Evolutionary conservation across 2,329 filamentous ascomycete species (phyloP), one percentile per base, ranked within the genome.

Genomic region (Colletotrichum magnum): DNA sequence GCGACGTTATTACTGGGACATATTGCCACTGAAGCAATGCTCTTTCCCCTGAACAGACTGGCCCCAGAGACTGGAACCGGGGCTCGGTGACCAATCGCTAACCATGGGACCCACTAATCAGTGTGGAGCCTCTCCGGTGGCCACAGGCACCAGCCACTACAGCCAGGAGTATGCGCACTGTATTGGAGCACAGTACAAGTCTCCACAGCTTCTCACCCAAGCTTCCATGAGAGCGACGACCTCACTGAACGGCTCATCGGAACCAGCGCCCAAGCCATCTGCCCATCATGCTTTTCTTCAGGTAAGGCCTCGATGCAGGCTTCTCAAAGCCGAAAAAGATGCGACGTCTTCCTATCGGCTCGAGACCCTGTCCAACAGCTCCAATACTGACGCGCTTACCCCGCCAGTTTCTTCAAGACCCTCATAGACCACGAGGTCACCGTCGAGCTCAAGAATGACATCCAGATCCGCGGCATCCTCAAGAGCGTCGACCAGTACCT

Each of bases 401-500:
- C 21, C 36, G 18, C 28, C 78, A 96, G 93, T 85, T 98, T 98
- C 86, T 98, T 98, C 90, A 98, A 98, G 83, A 98, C 95, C 62
- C 93, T 98, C 77, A 97, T 98, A 80, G 96, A 98, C 86, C 93
- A 96, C 75, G 92, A 97, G 86, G 95, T 99, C 78, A 98, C 95
- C 54, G 94, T 99, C 79, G 96, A 99, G 86, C 93, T 99, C 81
- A 99, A 99, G 85, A 99, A 99, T 82, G 96, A 99, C 84, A 97
- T 99, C 75, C 94, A 95, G 79, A 97, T 99, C 80, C 93, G 94
- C 76, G 96, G 96, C 74, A 97, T 92, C 43, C 88, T 99, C 74
- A 99, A 98, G 87, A 97, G 93, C 78, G 95, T 99, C 74, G 96
- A 99, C 80, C 96, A 98, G 85, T 99, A 97, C 83, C 90, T 99